These are phyloP conservation scores for Hamamelis virginiana DNA, from an alignment of 164 flowering plant species.

Conservation along the genomic window DNA sequence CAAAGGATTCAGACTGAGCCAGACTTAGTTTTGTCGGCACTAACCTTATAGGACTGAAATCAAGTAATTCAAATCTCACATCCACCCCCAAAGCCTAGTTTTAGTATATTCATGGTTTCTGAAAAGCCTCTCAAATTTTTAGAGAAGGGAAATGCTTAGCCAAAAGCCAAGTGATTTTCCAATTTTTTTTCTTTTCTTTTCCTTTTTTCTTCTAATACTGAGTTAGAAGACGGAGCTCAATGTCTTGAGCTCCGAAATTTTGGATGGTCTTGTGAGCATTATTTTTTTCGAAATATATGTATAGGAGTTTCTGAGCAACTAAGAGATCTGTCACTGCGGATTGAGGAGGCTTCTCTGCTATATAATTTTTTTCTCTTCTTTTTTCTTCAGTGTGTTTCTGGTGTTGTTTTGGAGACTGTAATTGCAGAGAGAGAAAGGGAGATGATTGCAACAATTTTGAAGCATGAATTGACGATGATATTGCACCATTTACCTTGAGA, in stretches of 20 bases:
- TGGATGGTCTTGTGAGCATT: constrained; percentile 18
- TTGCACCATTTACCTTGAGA: neutral
- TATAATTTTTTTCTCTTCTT: neutral
- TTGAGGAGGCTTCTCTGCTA: constrained; percentile 2
- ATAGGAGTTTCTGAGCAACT: constrained; percentile 15
- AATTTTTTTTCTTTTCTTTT: too few relatives aligned
- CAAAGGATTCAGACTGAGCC: constrained; percentile 46
- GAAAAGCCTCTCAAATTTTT: constrained; percentile 1
- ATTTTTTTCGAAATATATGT: constrained; percentile 1
- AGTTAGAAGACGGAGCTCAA: constrained; percentile 1
- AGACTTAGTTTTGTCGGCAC: constrained; percentile 22
- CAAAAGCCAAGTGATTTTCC: constrained; percentile 7
- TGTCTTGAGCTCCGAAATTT: constrained; percentile 27
- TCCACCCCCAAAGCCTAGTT: constrained; percentile 4
- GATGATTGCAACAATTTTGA: neutral
- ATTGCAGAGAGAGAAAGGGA: neutral
- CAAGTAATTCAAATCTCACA: constrained; percentile 8
- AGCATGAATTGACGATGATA: neutral
- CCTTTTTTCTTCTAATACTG: neutral
- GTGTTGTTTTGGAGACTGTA: neutral
- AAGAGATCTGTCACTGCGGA: constrained; percentile 1
- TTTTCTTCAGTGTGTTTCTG: neutral
- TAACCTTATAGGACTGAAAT: constrained; percentile 25
- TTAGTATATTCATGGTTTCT: neutral
- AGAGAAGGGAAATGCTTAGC: constrained; percentile 5